A percentile compares a stretch with the other conserved stretches of the same genome.
These are phyloP conservation scores for Cenchrus americanus DNA, from an alignment of 176 grass and related monocot genomes.

Conservation along the genomic window DNA sequence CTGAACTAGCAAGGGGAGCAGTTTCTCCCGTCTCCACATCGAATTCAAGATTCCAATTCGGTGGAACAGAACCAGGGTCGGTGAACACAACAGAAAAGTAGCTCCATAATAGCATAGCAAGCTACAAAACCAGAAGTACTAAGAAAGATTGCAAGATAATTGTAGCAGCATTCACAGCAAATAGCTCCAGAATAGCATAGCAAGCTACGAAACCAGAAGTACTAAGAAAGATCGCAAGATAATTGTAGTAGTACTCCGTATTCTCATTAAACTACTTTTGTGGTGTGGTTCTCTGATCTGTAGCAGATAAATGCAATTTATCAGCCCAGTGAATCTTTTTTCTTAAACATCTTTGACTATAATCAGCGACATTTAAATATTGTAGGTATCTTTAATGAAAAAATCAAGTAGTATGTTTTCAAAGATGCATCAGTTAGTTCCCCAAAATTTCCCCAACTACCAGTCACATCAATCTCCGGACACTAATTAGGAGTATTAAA, in stretches of 20 bases:
- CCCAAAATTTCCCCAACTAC: too few relatives aligned
- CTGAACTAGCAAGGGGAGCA: conserved; percentile 57
- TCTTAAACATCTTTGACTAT: neutral
- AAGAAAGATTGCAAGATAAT: neutral
- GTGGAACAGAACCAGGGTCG: conserved; percentile 76
- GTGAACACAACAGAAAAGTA: conserved; percentile 93
- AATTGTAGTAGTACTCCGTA: neutral
- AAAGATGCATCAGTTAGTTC: neutral
- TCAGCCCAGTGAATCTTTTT: neutral
- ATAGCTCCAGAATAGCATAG: too few relatives aligned
- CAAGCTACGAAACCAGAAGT: neutral
- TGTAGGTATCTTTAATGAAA: neutral
- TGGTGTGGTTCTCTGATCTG: neutral
- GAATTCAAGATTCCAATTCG: conserved; percentile 79
- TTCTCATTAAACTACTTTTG: conserved; percentile 5
- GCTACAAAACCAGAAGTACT: conserved; percentile 51
- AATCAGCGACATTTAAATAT: neutral
- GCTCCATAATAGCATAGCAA: conserved; percentile 91
- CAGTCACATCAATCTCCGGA: too few relatives aligned
- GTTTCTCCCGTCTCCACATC: conserved; percentile 92
- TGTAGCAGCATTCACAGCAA: neutral
- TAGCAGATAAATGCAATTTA: neutral
- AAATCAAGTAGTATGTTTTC: conserved; percentile 3
- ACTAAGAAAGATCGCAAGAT: neutral
- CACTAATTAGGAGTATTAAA: too few relatives aligned